A percentile compares a stretch with the other conserved stretches of the same genome.
Conservation (phyloP, 345 rosid species). For the Crucihimalaya himalaica region DNA sequence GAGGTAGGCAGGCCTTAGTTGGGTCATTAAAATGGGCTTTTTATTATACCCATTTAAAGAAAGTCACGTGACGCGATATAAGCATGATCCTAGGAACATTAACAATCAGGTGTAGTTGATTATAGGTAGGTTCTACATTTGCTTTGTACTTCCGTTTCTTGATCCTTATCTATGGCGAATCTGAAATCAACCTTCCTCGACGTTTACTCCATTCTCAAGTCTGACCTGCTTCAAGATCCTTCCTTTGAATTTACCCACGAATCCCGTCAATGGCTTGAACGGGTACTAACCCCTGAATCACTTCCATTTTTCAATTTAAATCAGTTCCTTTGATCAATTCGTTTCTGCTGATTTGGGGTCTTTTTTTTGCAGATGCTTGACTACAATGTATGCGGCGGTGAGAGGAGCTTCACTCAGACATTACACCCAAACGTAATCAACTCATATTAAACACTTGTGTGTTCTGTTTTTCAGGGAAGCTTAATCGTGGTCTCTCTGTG, state of each 20-base stretch:
- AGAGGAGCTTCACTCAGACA: slow-evolving; percentile 19
- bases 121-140: neutral
- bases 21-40: neutral
- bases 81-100: neutral
- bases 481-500: slow-evolving; percentile 89
- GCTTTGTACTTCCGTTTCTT: neutral
- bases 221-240: slow-evolving; percentile 71
- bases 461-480: slow-evolving; percentile 60
- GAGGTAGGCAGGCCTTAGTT: neutral
- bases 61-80: slow-evolving; percentile 10
- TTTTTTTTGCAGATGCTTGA: slow-evolving; percentile 74
- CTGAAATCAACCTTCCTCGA: slow-evolving; percentile 59
- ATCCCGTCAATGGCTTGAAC: slow-evolving; percentile 74
- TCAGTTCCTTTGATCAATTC: neutral
- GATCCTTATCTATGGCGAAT: slow-evolving; percentile 55
- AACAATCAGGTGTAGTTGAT: neutral
- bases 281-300: slow-evolving; percentile 38
- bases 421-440: neutral
- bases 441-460: neutral
- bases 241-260: slow-evolving; percentile 71
- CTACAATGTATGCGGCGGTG: slow-evolving; percentile 86
- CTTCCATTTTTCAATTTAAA: neutral
- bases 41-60: neutral
- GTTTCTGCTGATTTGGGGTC: neutral
- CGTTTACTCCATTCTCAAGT: slow-evolving; percentile 62